Percentiles rank a stretch among this genome's conserved stretches.
phyloP scores from a whole-genome alignment of 352 stramenopile species.

The Pythium diclinum region DNA sequence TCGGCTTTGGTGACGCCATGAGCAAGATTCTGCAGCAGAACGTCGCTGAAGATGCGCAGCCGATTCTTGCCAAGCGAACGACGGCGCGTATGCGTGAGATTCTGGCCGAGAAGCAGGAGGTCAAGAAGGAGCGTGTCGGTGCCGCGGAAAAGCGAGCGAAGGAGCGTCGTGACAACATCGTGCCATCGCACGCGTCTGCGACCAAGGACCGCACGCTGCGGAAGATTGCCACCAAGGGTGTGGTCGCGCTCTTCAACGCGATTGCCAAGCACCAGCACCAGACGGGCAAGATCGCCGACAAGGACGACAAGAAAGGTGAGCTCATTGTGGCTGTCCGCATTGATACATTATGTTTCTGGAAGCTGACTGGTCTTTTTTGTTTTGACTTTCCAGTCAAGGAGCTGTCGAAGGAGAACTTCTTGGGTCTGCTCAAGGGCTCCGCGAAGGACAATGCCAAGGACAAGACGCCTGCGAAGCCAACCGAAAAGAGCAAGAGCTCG shows the following conservation, averaged over 20 bases:
- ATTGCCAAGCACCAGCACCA: slow-evolving; percentile 86
- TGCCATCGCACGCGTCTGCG: slow-evolving; percentile 56
- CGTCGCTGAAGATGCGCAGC: slow-evolving; percentile 58
- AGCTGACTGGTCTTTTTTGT: not conserved
- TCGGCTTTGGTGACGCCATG: slow-evolving; percentile 85
- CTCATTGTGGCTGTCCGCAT: slow-evolving; percentile 1
- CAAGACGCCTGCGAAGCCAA: slow-evolving; percentile 25
- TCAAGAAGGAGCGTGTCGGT: slow-evolving; percentile 62
- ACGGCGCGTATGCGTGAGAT: slow-evolving; percentile 84
- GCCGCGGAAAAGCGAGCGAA: slow-evolving; percentile 69
- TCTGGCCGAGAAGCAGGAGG: slow-evolving; percentile 66
- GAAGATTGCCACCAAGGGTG: slow-evolving; percentile 83
- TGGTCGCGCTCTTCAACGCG: slow-evolving; percentile 83
- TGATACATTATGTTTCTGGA: not conserved
- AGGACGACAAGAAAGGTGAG: slow-evolving; percentile 68
- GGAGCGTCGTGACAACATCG: slow-evolving; percentile 75
- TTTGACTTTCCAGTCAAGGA: slow-evolving; percentile 50
- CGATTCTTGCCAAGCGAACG: slow-evolving; percentile 82
- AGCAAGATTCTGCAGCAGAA: slow-evolving; percentile 83
- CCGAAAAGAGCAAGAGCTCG: slow-evolving; percentile 41
- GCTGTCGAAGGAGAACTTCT: slow-evolving; percentile 82
- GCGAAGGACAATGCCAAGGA: slow-evolving; percentile 27
- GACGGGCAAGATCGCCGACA: slow-evolving; percentile 50
- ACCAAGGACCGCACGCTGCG: slow-evolving; percentile 65
- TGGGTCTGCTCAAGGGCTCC: slow-evolving; percentile 70